Conservation (phyloP, 2,329 filamentous ascomycete species). For the Keithomyces neogunnii region DNA sequence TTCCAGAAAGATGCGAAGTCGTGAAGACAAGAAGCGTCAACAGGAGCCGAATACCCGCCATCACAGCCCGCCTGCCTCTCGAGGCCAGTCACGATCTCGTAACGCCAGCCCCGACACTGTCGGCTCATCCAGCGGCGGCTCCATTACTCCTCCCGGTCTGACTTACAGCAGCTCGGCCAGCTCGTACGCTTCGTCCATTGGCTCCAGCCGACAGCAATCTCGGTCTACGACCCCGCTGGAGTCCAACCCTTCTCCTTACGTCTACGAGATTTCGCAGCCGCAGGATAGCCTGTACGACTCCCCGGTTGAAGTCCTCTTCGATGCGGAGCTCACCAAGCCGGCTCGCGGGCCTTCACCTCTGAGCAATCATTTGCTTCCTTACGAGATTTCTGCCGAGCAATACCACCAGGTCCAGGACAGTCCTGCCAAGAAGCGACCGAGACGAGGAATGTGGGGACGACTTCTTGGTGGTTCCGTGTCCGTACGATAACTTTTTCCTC, state of each 20-base stretch:
- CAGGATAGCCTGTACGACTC: constrained; percentile 39
- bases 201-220: constrained; percentile 39
- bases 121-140: constrained; percentile 29
- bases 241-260: constrained; percentile 34
- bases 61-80: constrained; percentile 38
- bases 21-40: constrained; percentile 35
- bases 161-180: constrained; percentile 40
- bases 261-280: constrained; percentile 22
- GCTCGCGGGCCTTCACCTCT: constrained; percentile 14
- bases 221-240: constrained; percentile 45
- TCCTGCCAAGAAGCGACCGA: constrained; percentile 38
- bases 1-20: constrained; percentile 40
- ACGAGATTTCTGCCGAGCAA: constrained; percentile 47
- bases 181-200: constrained; percentile 40
- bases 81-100: constrained; percentile 33
- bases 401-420: constrained; percentile 41
- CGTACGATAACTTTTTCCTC: constrained; percentile 21
- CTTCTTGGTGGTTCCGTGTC: constrained; percentile 39
- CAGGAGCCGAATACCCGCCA: constrained; percentile 30
- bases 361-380: constrained; percentile 35
- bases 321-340: constrained; percentile 29
- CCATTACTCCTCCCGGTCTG: constrained; percentile 38
- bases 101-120: constrained; percentile 31
- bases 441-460: constrained; percentile 44
- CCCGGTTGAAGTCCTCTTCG: constrained; percentile 37